Conservation (phyloP, 768 basidiomycete genomes). For the Lentinula sp. region DNA sequence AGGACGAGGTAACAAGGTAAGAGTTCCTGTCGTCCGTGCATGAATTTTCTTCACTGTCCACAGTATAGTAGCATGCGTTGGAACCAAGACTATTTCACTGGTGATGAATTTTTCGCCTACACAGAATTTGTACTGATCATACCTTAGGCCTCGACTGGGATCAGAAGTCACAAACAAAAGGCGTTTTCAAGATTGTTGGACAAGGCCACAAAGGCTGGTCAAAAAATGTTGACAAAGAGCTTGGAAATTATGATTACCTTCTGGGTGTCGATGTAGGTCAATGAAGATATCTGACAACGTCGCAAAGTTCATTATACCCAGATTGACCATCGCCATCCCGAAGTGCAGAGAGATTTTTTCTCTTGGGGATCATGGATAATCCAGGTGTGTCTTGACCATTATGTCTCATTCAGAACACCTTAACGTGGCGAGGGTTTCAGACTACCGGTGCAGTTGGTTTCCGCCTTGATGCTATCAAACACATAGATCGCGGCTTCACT, state of each 20-base stretch:
- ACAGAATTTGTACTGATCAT: background rate
- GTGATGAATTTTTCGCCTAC: slow-evolving; percentile 25
- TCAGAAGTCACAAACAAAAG: slow-evolving; percentile 51
- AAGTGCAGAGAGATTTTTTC: slow-evolving; percentile 66
- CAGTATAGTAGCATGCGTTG: slow-evolving; percentile 72
- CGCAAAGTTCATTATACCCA: slow-evolving; percentile 16
- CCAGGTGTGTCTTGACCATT: slow-evolving; percentile 20
- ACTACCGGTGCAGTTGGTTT: slow-evolving; percentile 70
- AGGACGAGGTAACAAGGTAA: slow-evolving; percentile 68
- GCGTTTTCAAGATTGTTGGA: slow-evolving; percentile 69
- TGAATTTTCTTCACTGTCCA: background rate
- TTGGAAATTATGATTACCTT: slow-evolving; percentile 86
- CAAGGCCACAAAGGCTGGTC: slow-evolving; percentile 78
- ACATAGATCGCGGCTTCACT: slow-evolving; percentile 71
- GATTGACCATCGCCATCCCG: slow-evolving; percentile 84
- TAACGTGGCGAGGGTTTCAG: slow-evolving; percentile 25
- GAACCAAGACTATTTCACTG: slow-evolving; percentile 77
- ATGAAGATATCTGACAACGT: background rate
- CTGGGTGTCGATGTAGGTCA: slow-evolving; percentile 62
- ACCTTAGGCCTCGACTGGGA: slow-evolving; percentile 79
- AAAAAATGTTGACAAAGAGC: slow-evolving; percentile 67
- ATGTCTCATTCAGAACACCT: background rate
- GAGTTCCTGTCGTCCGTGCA: background rate
- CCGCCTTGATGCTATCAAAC: slow-evolving; percentile 88
- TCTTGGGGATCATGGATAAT: slow-evolving; percentile 81